phyloP scores from a whole-genome alignment of 1,139 yeast species.

The Scheffersomyces stambukii region DNA sequence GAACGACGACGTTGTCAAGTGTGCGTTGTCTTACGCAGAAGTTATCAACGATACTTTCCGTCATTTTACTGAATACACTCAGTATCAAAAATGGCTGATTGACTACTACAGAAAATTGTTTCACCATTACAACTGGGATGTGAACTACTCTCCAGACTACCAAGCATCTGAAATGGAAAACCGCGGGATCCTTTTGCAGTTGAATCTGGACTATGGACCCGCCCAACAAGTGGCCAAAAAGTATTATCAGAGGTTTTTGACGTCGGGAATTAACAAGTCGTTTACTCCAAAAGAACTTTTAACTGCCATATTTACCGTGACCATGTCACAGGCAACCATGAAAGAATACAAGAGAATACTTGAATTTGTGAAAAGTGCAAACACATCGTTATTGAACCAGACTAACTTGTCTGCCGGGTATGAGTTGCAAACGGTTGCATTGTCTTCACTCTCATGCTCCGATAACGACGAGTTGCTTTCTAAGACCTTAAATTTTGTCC shows the following conservation, averaged over 20 bases:
- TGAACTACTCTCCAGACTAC: constrained; percentile 11
- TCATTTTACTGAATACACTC: constrained; percentile 23
- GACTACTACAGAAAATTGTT: constrained; percentile 15
- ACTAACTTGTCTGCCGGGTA: constrained; percentile 21
- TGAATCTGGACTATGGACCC: constrained; percentile 24
- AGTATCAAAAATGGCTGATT: constrained; percentile 21
- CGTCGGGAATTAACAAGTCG: constrained; percentile 43
- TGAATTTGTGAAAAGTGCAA: constrained; percentile 48
- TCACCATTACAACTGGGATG: constrained; percentile 23
- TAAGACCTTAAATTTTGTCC: constrained; percentile 52
- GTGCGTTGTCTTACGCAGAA: constrained; percentile 30
- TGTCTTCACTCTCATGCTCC: constrained; percentile 50
- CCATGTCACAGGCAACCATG: constrained; percentile 29
- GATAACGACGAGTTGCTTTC: constrained; percentile 40
- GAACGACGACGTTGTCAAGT: constrained; percentile 24
- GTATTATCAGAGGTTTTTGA: constrained; percentile 38
- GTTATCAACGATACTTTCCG: constrained; percentile 24
- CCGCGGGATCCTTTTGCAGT: constrained; percentile 37
- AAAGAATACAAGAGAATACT: constrained; percentile 57
- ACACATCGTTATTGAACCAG: constrained; percentile 29
- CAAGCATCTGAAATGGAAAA: constrained; percentile 30
- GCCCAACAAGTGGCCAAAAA: constrained; percentile 30
- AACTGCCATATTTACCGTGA: constrained; percentile 29
- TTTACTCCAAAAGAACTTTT: constrained; percentile 47
- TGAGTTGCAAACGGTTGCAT: constrained; percentile 51